Percentiles rank a stretch among this genome's conserved stretches.
These are phyloP conservation scores for Caulochytrium protostelioides DNA, from an alignment of 371 early-diverging fungal genomes.

Conservation along the genomic window DNA sequence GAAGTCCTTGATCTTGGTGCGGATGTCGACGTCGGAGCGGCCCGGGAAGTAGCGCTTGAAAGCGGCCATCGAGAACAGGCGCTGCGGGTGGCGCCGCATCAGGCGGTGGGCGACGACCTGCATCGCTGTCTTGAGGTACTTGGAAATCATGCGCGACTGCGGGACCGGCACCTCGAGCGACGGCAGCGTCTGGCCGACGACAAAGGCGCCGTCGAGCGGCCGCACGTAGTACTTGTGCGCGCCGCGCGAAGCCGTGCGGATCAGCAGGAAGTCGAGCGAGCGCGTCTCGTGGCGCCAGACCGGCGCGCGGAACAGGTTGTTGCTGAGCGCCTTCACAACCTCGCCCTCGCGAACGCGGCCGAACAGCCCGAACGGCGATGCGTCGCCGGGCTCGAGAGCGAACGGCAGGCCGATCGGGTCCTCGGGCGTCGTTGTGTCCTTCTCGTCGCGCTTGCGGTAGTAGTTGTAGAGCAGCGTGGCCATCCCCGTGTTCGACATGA, in stretches of 20 bases:
- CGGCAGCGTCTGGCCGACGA: conserved; percentile 96
- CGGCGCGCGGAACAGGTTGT: conserved; percentile 94
- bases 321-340: conserved; percentile 65
- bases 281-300: conserved; percentile 61
- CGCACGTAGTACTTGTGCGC: conserved; percentile 58
- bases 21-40: too few species aligned
- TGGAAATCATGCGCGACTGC: conserved; percentile 86
- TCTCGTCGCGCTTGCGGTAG: conserved; percentile 78
- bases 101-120: conserved; percentile 52
- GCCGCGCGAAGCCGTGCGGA: conserved; percentile 40
- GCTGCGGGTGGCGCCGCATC: conserved; percentile 47
- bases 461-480: conserved; percentile 87
- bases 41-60: too few species aligned
- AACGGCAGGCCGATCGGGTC: conserved; percentile 67
- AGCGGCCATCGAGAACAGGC: too few species aligned
- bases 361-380: conserved; percentile 91
- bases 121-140: conserved; percentile 47
- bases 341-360: conserved; percentile 90
- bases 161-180: conserved; percentile 91
- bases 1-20: conserved; percentile 72
- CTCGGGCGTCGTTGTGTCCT: conserved; percentile 52
- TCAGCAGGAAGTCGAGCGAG: conserved; percentile 64
- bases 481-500: conserved; percentile 93
- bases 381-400: conserved; percentile 81
- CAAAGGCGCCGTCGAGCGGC: conserved; percentile 60